A percentile compares a stretch with the other conserved stretches of the same genome.
Evolutionary conservation across 768 basidiomycete genomes (phyloP).

Genomic region (Krasilnikovozyma curviuscula): DNA sequence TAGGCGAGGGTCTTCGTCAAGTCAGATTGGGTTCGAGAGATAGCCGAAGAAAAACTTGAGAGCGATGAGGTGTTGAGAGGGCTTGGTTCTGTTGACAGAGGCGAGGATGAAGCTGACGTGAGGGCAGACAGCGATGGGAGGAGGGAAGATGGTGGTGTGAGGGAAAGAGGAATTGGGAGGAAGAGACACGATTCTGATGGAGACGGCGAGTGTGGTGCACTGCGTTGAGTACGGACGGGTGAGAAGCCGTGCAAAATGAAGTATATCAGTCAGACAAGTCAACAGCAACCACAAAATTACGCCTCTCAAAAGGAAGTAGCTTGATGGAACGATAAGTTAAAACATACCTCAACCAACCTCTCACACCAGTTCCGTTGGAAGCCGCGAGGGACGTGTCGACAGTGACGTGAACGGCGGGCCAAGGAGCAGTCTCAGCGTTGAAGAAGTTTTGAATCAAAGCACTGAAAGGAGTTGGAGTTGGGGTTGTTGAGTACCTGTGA

Average conservation of each 20-base stretch:
- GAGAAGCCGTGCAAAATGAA: not conserved
- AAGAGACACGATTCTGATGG: slow-evolving; percentile 71
- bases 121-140: slow-evolving; percentile 27
- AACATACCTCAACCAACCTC: slow-evolving; percentile 64
- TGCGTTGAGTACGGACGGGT: not conserved
- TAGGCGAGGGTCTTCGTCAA: slow-evolving; percentile 70
- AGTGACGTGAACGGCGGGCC: slow-evolving; percentile 66
- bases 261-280: not conserved
- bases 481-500: slow-evolving; percentile 75
- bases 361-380: slow-evolving; percentile 47
- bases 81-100: slow-evolving; percentile 37
- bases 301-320: not conserved
- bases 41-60: slow-evolving; percentile 52
- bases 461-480: slow-evolving; percentile 78
- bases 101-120: slow-evolving; percentile 19
- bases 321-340: not conserved
- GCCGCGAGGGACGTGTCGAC: slow-evolving; percentile 64
- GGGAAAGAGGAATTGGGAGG: slow-evolving; percentile 47
- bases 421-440: slow-evolving; percentile 69
- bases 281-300: not conserved
- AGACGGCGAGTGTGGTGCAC: not conserved
- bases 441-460: slow-evolving; percentile 97
- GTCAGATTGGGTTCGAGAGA: slow-evolving; percentile 41
- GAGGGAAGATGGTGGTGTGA: slow-evolving; percentile 26
- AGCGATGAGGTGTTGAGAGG: slow-evolving; percentile 47